phyloP scores from a whole-genome alignment of 2,329 filamentous ascomycete genomes.

The Neocatenulostroma microsporum region DNA sequence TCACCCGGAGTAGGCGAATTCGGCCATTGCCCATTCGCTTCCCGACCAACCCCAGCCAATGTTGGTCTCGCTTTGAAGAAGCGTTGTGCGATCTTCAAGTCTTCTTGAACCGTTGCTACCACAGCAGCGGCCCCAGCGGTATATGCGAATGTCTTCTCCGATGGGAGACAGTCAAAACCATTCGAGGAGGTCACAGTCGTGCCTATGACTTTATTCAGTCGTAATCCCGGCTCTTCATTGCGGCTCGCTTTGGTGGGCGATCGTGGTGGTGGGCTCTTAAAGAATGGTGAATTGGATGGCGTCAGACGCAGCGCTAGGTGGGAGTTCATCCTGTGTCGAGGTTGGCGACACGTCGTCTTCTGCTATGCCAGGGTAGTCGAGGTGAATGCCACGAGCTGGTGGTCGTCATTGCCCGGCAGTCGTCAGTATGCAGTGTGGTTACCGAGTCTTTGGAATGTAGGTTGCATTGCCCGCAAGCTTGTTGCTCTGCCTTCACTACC shows the following conservation, averaged over 20 bases:
- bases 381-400: constrained; percentile 12
- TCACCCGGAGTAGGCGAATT: constrained; percentile 21
- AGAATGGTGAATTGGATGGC: constrained; percentile 64
- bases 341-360: constrained; percentile 10
- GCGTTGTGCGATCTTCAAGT: constrained; percentile 60
- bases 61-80: constrained; percentile 67
- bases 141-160: constrained; percentile 69
- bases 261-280: constrained; percentile 53
- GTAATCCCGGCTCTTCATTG: constrained; percentile 47
- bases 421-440: background rate
- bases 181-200: constrained; percentile 79
- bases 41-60: constrained; percentile 12
- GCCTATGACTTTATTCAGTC: constrained; percentile 77
- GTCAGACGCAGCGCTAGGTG: constrained; percentile 44
- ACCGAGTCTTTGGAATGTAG: background rate
- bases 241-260: constrained; percentile 50
- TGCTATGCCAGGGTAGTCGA: constrained; percentile 15
- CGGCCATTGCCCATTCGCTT: constrained; percentile 15
- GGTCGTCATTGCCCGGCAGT: constrained; percentile 10
- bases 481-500: too few relatives aligned
- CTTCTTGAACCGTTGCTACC: constrained; percentile 67
- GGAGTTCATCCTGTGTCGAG: constrained; percentile 31
- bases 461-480: too few relatives aligned
- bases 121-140: constrained; percentile 89
- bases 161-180: constrained; percentile 73